Evolutionary conservation across 2,329 filamentous ascomycete species (phyloP).

Genomic region (Trichophyton benhamiae): DNA sequence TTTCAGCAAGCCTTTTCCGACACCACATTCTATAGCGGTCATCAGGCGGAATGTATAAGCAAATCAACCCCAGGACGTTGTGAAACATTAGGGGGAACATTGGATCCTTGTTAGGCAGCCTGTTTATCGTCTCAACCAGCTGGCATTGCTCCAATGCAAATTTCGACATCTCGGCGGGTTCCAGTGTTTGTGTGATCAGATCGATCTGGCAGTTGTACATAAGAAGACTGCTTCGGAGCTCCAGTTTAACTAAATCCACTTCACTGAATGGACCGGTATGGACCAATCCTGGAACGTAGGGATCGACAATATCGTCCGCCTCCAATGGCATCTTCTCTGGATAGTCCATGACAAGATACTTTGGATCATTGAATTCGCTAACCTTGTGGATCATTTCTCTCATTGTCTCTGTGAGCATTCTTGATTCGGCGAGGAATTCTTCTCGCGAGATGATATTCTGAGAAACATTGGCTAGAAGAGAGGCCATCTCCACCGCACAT

Average conservation of each 20-base stretch:
- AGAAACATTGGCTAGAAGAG: slow-evolving; percentile 58
- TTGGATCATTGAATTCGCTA: slow-evolving; percentile 50
- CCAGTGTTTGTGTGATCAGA: slow-evolving; percentile 41
- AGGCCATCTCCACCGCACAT: slow-evolving; percentile 67
- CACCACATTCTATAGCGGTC: slow-evolving; percentile 63
- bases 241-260: slow-evolving; percentile 61
- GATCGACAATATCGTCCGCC: slow-evolving; percentile 58
- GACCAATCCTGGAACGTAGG: slow-evolving; percentile 57
- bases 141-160: slow-evolving; percentile 61
- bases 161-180: slow-evolving; percentile 43
- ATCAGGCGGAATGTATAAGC: slow-evolving; percentile 69
- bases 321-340: slow-evolving; percentile 41
- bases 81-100: slow-evolving; percentile 63
- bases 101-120: slow-evolving; percentile 56
- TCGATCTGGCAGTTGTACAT: slow-evolving; percentile 70
- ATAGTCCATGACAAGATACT: slow-evolving; percentile 53
- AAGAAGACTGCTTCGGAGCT: slow-evolving; percentile 65
- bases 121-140: slow-evolving; percentile 65
- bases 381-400: slow-evolving; percentile 39
- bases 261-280: slow-evolving; percentile 59
- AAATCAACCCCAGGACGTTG: slow-evolving; percentile 61
- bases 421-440: slow-evolving; percentile 53
- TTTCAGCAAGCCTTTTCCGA: slow-evolving; percentile 60
- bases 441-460: slow-evolving; percentile 52
- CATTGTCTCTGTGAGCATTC: slow-evolving; percentile 36